Evolutionary conservation across 2,329 filamentous ascomycete genomes (phyloP).

Genomic region (Pseudogymnoascus sp.): DNA sequence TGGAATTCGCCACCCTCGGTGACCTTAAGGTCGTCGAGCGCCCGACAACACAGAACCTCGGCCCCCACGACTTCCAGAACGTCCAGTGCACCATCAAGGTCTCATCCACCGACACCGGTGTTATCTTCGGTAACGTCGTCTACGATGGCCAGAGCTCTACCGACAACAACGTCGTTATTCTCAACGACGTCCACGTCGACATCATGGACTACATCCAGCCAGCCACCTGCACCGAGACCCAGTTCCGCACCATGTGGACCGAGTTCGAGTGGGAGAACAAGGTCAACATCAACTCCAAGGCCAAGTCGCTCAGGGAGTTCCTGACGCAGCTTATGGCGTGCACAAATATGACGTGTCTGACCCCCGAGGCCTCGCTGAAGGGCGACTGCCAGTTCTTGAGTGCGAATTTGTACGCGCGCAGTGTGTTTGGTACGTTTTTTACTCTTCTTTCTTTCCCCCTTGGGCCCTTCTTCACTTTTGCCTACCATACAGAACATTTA

Average conservation of each 20-base stretch:
- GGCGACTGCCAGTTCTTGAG: conserved; percentile 97
- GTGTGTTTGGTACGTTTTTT: conserved; percentile 82
- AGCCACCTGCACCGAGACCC: conserved; percentile 90
- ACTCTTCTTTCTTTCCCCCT: neutral
- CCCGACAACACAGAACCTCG: conserved; percentile 91
- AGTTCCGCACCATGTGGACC: conserved; percentile 99
- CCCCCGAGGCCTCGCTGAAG: conserved; percentile 90
- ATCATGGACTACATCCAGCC: conserved; percentile 99
- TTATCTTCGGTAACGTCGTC: conserved; percentile 97
- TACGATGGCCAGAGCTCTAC: conserved; percentile 91
- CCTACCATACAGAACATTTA: neutral
- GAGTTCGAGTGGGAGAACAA: conserved; percentile 99
- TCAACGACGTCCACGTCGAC: conserved; percentile 96
- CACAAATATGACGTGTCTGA: conserved; percentile 98
- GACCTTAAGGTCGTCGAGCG: conserved; percentile 97
- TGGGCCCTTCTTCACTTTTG: neutral
- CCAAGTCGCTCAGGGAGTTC: conserved; percentile 85
- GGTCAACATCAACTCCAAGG: conserved; percentile 99
- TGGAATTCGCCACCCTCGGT: conserved; percentile 96
- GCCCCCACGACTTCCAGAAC: conserved; percentile 93
- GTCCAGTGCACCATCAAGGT: conserved; percentile 99
- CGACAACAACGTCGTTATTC: conserved; percentile 92
- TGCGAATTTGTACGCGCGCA: conserved; percentile 91
- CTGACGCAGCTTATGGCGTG: conserved; percentile 90
- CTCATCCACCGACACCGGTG: conserved; percentile 92